Evolutionary conservation across 805 yeast species (phyloP).

Genomic region (Saccharomyces paradoxus): DNA sequence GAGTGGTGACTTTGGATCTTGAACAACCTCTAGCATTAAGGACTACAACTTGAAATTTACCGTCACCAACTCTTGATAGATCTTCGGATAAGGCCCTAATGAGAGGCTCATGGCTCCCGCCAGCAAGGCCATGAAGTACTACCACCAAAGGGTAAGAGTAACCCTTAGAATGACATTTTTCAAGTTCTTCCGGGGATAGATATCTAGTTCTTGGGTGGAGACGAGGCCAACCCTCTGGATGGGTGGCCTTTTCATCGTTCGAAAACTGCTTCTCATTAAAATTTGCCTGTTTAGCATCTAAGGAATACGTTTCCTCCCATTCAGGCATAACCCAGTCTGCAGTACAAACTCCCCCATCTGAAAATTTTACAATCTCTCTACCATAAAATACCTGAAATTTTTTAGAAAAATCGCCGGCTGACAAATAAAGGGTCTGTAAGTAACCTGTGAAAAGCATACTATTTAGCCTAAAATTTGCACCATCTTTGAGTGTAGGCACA

Average conservation of each 20-base stretch:
- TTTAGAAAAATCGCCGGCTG: constrained; percentile 41
- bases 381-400: constrained; percentile 60
- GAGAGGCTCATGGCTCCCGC: constrained; percentile 71
- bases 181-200: constrained; percentile 39
- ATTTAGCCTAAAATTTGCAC: constrained; percentile 45
- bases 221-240: constrained; percentile 46
- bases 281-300: constrained; percentile 4
- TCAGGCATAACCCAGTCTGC: constrained; percentile 52
- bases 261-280: constrained; percentile 23
- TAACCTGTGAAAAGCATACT: constrained; percentile 64
- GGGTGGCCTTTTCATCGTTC: constrained; percentile 31
- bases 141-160: constrained; percentile 47
- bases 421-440: constrained; percentile 66
- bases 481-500: constrained; percentile 40
- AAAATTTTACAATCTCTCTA: constrained; percentile 47
- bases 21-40: constrained; percentile 70
- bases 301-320: constrained; percentile 15
- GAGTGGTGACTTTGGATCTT: constrained; percentile 59
- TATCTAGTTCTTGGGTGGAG: constrained; percentile 63
- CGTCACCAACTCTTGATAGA: constrained; percentile 33
- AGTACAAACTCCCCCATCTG: constrained; percentile 67
- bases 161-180: constrained; percentile 28
- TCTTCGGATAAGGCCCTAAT: constrained; percentile 45
- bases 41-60: constrained; percentile 47
- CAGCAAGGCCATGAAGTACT: constrained; percentile 64